Conservation (phyloP, 768 basidiomycete species). For the Gymnopilus junonius region DNA sequence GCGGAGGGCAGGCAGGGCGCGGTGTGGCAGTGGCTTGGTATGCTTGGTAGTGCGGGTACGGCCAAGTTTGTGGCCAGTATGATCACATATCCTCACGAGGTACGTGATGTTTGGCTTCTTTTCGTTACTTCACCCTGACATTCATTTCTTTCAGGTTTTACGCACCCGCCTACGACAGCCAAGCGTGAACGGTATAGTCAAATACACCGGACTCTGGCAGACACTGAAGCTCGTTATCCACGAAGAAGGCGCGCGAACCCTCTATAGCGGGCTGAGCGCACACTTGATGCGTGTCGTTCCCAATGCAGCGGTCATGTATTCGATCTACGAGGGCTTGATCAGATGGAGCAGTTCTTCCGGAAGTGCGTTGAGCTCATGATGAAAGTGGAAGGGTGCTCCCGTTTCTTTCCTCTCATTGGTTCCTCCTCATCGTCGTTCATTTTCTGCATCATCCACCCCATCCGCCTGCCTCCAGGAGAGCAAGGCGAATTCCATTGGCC, state of each 20-base stretch:
- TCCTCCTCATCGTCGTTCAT: background rate
- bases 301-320: slow-evolving; percentile 97
- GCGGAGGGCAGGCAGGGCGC: slow-evolving; percentile 58
- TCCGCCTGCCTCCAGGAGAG: background rate
- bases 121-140: background rate
- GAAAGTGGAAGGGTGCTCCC: background rate
- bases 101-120: slow-evolving; percentile 38
- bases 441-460: background rate
- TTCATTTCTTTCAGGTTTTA: slow-evolving; percentile 60
- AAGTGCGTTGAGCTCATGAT: background rate
- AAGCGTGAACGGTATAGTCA: slow-evolving; percentile 71
- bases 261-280: slow-evolving; percentile 93
- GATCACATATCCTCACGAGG: slow-evolving; percentile 99
- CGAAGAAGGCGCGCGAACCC: slow-evolving; percentile 85
- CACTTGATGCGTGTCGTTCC: slow-evolving; percentile 97
- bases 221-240: slow-evolving; percentile 83
- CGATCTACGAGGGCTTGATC: slow-evolving; percentile 87
- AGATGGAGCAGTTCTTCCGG: slow-evolving; percentile 57
- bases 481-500: too few species aligned
- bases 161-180: slow-evolving; percentile 94
- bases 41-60: slow-evolving; percentile 88
- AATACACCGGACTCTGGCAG: slow-evolving; percentile 87
- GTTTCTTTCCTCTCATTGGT: background rate
- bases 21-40: slow-evolving; percentile 71
- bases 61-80: slow-evolving; percentile 94